Percentiles rank a stretch among this genome's conserved stretches.
Evolutionary conservation across 225 moss, liverwort and hornwort species (phyloP).

Genomic region (Pseudoscleropodium purum): DNA sequence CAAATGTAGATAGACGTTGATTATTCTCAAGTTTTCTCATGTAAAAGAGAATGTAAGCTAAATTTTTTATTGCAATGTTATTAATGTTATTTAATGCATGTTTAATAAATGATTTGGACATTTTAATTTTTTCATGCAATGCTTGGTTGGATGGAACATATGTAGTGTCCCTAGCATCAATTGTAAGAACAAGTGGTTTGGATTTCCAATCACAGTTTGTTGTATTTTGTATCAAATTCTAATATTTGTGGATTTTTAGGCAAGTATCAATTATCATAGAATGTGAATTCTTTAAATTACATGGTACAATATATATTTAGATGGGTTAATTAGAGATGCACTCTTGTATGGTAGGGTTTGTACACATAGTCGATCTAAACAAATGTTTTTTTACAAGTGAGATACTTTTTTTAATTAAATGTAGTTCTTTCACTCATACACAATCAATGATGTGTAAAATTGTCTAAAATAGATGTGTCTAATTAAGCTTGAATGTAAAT

Average conservation of each 20-base stretch:
- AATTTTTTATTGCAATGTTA: not conserved
- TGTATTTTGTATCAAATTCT: not conserved
- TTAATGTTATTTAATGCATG: not conserved
- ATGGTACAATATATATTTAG: too few relatives aligned
- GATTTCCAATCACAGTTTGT: not conserved
- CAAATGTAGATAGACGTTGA: not conserved
- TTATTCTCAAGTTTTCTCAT: not conserved
- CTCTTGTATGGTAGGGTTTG: too few relatives aligned
- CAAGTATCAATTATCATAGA: too few relatives aligned
- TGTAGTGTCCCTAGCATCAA: accelerated
- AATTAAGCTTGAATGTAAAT: too few relatives aligned
- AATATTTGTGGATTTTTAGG: not conserved
- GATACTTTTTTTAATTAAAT: too few relatives aligned
- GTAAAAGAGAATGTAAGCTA: not conserved
- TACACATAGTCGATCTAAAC: too few relatives aligned
- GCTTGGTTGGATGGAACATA: not conserved
- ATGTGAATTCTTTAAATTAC: too few relatives aligned
- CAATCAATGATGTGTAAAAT: too few relatives aligned
- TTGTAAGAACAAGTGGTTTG: not conserved
- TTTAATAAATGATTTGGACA: not conserved
- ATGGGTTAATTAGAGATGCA: too few relatives aligned
- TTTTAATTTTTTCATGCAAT: not conserved
- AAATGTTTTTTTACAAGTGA: too few relatives aligned
- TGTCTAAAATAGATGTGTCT: too few relatives aligned
- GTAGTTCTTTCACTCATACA: too few relatives aligned